Evolutionary conservation across 2,329 filamentous ascomycete genomes (phyloP).

Genomic region (Fusarium zealandicum): DNA sequence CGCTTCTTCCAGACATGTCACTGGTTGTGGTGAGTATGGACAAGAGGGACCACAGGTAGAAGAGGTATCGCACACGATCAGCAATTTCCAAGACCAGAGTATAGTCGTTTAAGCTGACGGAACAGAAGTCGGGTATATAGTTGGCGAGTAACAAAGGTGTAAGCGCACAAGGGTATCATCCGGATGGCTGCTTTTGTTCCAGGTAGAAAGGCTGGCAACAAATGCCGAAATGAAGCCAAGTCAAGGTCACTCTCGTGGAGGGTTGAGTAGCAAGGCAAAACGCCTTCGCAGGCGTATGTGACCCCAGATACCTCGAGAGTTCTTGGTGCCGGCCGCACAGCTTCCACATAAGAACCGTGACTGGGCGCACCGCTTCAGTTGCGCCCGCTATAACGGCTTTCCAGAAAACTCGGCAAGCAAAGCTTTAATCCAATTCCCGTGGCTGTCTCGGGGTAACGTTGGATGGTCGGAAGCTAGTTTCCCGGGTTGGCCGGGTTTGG

Average conservation of each 20-base stretch:
- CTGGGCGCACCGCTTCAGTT: constrained; percentile 7
- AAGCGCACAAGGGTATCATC: not conserved
- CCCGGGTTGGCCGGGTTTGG: not conserved
- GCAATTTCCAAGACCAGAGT: too few relatives aligned
- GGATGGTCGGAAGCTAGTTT: constrained; percentile 15
- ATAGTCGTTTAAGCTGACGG: too few relatives aligned
- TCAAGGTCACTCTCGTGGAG: not conserved
- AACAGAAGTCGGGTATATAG: not conserved
- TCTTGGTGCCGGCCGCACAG: not conserved
- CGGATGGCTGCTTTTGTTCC: not conserved
- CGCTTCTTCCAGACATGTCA: constrained; percentile 64
- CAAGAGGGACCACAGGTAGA: too few relatives aligned
- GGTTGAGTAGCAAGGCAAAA: constrained; percentile 2
- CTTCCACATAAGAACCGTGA: not conserved
- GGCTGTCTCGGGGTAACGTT: constrained; percentile 1
- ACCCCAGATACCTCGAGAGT: constrained; percentile 11
- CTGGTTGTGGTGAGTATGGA: not conserved
- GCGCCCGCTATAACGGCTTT: constrained; percentile 24
- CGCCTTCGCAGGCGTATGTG: not conserved
- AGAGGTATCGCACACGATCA: too few relatives aligned
- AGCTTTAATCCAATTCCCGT: constrained; percentile 23
- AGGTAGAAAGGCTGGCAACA: too few relatives aligned
- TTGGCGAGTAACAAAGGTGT: not conserved
- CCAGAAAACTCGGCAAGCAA: constrained; percentile 8
- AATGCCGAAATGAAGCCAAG: too few relatives aligned